These are phyloP conservation scores for Mucor saturninus DNA, from an alignment of 371 early-diverging fungal species.

Conservation along the genomic window DNA sequence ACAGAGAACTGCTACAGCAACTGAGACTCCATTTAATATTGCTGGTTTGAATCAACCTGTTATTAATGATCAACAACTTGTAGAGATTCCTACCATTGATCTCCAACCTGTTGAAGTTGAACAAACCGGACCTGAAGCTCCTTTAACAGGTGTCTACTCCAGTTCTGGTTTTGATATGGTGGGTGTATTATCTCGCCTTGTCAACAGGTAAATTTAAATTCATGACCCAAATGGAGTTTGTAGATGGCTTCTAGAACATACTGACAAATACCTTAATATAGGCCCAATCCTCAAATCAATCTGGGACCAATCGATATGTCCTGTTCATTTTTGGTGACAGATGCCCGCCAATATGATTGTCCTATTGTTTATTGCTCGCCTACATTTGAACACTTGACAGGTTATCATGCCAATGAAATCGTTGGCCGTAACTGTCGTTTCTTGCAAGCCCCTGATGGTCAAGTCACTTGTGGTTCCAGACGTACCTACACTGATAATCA, in stretches of 20 bases:
- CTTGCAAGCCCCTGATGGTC: constrained; percentile 64
- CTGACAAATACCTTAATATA: constrained; percentile 6
- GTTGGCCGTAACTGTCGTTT: constrained; percentile 76
- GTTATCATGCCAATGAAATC: constrained; percentile 60
- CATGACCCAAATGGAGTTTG: neutral
- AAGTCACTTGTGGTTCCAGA: constrained; percentile 55
- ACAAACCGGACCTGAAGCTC: constrained; percentile 14
- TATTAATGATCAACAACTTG: constrained; percentile 17
- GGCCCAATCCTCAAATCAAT: constrained; percentile 65
- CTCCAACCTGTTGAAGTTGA: constrained; percentile 17
- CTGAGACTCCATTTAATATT: constrained; percentile 9
- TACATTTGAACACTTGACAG: constrained; percentile 69
- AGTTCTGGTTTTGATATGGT: constrained; percentile 68
- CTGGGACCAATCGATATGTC: constrained; percentile 73
- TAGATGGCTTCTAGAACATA: neutral
- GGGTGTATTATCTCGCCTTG: constrained; percentile 55
- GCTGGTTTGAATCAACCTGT: constrained; percentile 15
- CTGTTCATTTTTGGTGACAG: constrained; percentile 64
- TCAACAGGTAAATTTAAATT: constrained; percentile 36
- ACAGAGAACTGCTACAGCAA: constrained; percentile 5
- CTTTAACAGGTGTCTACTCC: constrained; percentile 49
- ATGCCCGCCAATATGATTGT: constrained; percentile 56
- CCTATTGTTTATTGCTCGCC: constrained; percentile 71
- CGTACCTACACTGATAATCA: constrained; percentile 66
- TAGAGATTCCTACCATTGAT: constrained; percentile 22